phyloP scores from a whole-genome alignment of 192 early-diverging fungal genomes.

The Entomortierella lignicola region DNA sequence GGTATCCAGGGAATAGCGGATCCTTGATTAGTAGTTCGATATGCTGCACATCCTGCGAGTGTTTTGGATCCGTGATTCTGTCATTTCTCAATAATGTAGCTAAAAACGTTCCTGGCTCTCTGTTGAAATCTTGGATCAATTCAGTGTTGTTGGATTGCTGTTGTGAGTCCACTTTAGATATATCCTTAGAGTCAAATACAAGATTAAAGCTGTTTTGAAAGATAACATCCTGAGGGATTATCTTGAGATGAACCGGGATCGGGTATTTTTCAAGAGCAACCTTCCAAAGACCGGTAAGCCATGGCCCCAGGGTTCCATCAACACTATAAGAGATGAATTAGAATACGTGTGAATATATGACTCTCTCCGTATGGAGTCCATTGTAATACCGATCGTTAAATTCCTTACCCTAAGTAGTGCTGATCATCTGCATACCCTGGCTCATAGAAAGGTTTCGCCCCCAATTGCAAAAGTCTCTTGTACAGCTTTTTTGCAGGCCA shows the following conservation, averaged over 20 bases:
- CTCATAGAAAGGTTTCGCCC: constrained; percentile 73
- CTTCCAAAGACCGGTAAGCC: constrained; percentile 84
- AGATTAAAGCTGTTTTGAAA: constrained; percentile 47
- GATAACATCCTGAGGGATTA: constrained; percentile 66
- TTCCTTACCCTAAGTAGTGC: constrained; percentile 85
- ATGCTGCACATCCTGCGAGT: constrained; percentile 96
- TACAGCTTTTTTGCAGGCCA: constrained; percentile 93
- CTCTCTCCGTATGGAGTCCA: no score
- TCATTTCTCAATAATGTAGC: constrained; percentile 65
- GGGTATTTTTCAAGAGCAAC: constrained; percentile 71
- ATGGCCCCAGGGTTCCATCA: constrained; percentile 91
- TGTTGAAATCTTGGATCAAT: constrained; percentile 44
- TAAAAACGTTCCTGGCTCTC: constrained; percentile 43
- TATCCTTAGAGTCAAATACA: constrained; percentile 7
- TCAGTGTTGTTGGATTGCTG: not conserved
- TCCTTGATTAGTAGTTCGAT: constrained; percentile 68
- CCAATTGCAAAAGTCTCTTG: constrained; percentile 87
- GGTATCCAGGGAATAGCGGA: constrained; percentile 58
- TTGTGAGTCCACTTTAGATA: not conserved
- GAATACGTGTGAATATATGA: no score
- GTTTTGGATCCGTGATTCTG: constrained; percentile 78
- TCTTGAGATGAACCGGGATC: constrained; percentile 60
- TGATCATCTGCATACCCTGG: constrained; percentile 96
- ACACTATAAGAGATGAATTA: constrained; percentile 47
- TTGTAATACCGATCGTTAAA: not conserved